phyloP scores from a whole-genome alignment of 2,329 filamentous ascomycete species.

The Emydomyces testavorans region DNA sequence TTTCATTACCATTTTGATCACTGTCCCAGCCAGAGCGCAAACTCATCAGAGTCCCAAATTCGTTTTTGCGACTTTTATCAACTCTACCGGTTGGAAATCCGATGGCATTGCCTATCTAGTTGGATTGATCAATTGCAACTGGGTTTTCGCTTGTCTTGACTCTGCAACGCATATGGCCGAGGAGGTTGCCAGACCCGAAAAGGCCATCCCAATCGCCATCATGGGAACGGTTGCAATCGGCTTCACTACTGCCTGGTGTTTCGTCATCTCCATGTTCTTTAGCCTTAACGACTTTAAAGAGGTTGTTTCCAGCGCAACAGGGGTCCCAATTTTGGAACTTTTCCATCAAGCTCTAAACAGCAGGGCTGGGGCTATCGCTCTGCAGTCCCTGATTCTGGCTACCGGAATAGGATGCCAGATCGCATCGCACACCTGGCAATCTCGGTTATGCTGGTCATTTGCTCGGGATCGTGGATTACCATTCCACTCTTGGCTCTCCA shows the following conservation, averaged over 20 bases:
- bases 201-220: slow-evolving; percentile 41
- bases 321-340: slow-evolving; percentile 39
- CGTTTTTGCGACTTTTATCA: slow-evolving; percentile 44
- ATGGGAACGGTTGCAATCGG: slow-evolving; percentile 41
- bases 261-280: slow-evolving; percentile 41
- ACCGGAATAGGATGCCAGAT: slow-evolving; percentile 40
- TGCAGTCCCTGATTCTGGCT: slow-evolving; percentile 38
- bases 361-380: slow-evolving; percentile 37
- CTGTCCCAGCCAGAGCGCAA: slow-evolving; percentile 36
- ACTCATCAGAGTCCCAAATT: slow-evolving; percentile 38
- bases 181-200: slow-evolving; percentile 39
- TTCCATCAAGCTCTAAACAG: slow-evolving; percentile 36
- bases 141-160: slow-evolving; percentile 42
- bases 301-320: slow-evolving; percentile 32
- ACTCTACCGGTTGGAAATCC: slow-evolving; percentile 40
- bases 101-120: slow-evolving; percentile 42
- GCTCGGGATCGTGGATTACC: slow-evolving; percentile 42
- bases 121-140: slow-evolving; percentile 42
- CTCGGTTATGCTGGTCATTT: slow-evolving; percentile 43
- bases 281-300: slow-evolving; percentile 36
- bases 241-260: slow-evolving; percentile 41
- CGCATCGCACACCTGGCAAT: slow-evolving; percentile 42
- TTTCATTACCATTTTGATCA: slow-evolving; percentile 40
- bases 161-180: slow-evolving; percentile 42
- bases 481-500: slow-evolving; percentile 31